phyloP scores from a whole-genome alignment of 2,329 filamentous ascomycete species.

The Trichoderma citrinoviride region DNA sequence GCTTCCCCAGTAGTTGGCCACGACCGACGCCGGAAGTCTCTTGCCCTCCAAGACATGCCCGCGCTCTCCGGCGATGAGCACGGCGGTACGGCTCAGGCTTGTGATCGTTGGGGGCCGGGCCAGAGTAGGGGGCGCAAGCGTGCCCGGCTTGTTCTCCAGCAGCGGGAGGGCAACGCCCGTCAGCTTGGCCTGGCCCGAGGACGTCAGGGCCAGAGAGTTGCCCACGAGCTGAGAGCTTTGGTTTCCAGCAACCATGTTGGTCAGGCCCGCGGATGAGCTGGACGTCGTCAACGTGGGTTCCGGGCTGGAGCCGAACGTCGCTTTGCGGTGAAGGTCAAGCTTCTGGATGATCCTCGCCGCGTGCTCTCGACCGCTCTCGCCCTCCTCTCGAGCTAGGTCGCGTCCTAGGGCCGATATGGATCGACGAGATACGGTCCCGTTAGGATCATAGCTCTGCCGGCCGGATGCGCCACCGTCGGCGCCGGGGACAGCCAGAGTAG shows the following conservation, averaged over 20 bases:
- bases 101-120: slow-evolving; percentile 81
- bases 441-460: slow-evolving; percentile 72
- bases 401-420: slow-evolving; percentile 54
- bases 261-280: slow-evolving; percentile 64
- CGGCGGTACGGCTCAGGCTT: slow-evolving; percentile 80
- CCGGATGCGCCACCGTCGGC: slow-evolving; percentile 52
- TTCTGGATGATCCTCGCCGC: slow-evolving; percentile 89
- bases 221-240: slow-evolving; percentile 54
- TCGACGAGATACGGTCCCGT: slow-evolving; percentile 47
- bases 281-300: slow-evolving; percentile 40
- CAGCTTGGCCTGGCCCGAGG: slow-evolving; percentile 31
- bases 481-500: slow-evolving; percentile 62
- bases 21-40: slow-evolving; percentile 75
- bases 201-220: slow-evolving; percentile 38
- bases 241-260: slow-evolving; percentile 80
- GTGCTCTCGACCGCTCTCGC: slow-evolving; percentile 75
- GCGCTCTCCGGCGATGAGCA: slow-evolving; percentile 75
- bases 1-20: slow-evolving; percentile 93
- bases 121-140: slow-evolving; percentile 76
- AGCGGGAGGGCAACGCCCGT: slow-evolving; percentile 36
- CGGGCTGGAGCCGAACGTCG: slow-evolving; percentile 53
- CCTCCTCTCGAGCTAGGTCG: slow-evolving; percentile 60
- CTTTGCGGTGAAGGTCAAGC: slow-evolving; percentile 82
- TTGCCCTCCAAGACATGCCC: slow-evolving; percentile 65
- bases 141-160: slow-evolving; percentile 53